These are phyloP conservation scores for Paecilomyces fulvus DNA, from an alignment of 2,329 filamentous ascomycete species.

Conservation along the genomic window DNA sequence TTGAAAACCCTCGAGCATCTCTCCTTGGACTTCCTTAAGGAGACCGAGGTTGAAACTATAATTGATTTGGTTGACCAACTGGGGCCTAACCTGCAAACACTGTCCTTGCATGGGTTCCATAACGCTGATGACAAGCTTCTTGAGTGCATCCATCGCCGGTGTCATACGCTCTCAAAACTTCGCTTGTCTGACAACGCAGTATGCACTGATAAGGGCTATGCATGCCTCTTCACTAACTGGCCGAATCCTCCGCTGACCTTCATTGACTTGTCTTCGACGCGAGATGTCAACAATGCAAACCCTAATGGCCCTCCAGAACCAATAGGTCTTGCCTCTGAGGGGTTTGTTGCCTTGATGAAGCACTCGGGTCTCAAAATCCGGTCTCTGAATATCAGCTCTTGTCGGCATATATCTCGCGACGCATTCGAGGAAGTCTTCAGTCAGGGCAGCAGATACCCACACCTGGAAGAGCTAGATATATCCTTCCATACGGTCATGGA, in stretches of 20 bases:
- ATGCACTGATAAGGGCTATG: constrained; percentile 68
- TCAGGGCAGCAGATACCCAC: constrained; percentile 53
- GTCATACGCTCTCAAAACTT: constrained; percentile 62
- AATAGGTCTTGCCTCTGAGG: constrained; percentile 65
- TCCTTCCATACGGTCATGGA: constrained; percentile 52
- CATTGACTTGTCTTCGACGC: constrained; percentile 68
- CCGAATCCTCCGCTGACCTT: constrained; percentile 60
- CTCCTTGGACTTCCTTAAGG: constrained; percentile 58
- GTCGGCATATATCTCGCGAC: constrained; percentile 66
- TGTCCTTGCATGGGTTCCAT: constrained; percentile 65
- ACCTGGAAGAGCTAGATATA: constrained; percentile 64
- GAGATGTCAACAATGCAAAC: constrained; percentile 63
- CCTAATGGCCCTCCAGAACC: constrained; percentile 55
- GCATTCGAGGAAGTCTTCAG: constrained; percentile 70
- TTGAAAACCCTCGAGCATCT: constrained; percentile 63
- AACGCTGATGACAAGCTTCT: constrained; percentile 62
- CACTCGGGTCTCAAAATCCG: constrained; percentile 65
- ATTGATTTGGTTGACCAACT: constrained; percentile 53
- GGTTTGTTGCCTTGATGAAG: constrained; percentile 72
- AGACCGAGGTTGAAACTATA: constrained; percentile 49
- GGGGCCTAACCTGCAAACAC: constrained; percentile 61
- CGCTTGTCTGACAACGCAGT: constrained; percentile 69
- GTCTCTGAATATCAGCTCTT: constrained; percentile 69
- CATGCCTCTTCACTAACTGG: constrained; percentile 67
- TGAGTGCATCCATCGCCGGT: constrained; percentile 60